phyloP scores from a whole-genome alignment of 306 rosid species.

The Prunus davidiana region DNA sequence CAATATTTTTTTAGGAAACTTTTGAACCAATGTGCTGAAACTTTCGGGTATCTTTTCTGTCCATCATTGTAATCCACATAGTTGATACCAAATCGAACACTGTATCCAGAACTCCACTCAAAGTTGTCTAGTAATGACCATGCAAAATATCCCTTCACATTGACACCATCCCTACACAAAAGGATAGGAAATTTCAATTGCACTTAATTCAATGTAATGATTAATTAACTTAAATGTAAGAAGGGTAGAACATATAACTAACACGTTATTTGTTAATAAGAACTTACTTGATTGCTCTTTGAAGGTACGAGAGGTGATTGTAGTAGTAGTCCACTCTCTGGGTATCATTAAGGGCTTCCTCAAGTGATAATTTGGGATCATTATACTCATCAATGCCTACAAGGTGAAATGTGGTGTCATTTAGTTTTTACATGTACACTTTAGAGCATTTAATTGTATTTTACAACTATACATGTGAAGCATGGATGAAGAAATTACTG shows the following conservation, averaged over 20 bases:
- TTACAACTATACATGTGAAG: neutral
- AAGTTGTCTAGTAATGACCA: slow-evolving; percentile 72
- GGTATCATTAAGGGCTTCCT: slow-evolving; percentile 29
- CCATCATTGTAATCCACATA: slow-evolving; percentile 58
- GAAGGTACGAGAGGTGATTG: slow-evolving; percentile 40
- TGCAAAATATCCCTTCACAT: slow-evolving; percentile 64
- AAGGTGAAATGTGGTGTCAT: neutral
- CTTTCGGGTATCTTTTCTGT: slow-evolving; percentile 43
- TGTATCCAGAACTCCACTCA: slow-evolving; percentile 57
- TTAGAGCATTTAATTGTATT: too few relatives aligned
- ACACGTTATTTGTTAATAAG: neutral
- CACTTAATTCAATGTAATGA: neutral
- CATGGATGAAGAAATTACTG: neutral
- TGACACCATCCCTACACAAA: slow-evolving; percentile 48
- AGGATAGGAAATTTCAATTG: neutral
- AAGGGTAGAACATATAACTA: neutral
- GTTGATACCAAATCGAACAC: slow-evolving; percentile 54
- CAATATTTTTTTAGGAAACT: slow-evolving; percentile 33
- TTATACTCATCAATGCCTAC: slow-evolving; percentile 57
- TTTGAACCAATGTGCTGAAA: slow-evolving; percentile 66
- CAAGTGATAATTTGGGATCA: slow-evolving; percentile 38
- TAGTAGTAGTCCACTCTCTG: slow-evolving; percentile 41
- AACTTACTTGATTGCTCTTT: slow-evolving; percentile 50
- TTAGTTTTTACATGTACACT: neutral
- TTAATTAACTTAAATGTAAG: neutral